These are phyloP conservation scores for Mycena chlorophos DNA, from an alignment of 768 basidiomycete species.

Conservation along the genomic window DNA sequence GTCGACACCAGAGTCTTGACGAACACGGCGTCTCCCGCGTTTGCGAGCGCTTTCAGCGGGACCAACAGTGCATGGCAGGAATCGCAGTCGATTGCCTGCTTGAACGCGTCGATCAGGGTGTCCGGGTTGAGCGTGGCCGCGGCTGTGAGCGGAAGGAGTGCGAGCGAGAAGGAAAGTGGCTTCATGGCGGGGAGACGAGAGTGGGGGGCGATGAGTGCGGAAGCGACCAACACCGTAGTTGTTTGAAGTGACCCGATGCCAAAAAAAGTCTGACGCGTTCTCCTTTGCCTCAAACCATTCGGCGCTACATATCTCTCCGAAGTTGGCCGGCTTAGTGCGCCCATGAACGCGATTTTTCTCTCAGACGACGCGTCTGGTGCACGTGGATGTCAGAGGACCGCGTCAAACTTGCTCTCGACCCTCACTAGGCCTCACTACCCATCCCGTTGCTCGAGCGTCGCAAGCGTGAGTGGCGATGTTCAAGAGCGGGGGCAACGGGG, in stretches of 20 bases:
- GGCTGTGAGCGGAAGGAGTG: background rate
- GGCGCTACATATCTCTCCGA: too few species aligned
- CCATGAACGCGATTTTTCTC: too few species aligned
- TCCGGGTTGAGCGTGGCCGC: conserved; percentile 6
- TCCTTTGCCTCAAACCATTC: too few species aligned
- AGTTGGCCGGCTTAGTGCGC: too few species aligned
- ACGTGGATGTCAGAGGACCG: too few species aligned
- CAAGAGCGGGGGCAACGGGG: background rate
- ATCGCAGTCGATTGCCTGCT: conserved; percentile 47
- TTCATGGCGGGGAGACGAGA: background rate
- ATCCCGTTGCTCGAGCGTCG: too few species aligned
- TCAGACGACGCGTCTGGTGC: too few species aligned
- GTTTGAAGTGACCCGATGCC: too few species aligned
- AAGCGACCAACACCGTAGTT: background rate
- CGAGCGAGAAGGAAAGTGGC: background rate
- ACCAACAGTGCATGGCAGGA: conserved; percentile 53
- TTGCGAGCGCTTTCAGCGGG: conserved; percentile 46
- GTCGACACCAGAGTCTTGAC: conserved; percentile 42
- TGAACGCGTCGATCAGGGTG: conserved; percentile 42
- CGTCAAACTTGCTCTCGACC: too few species aligned
- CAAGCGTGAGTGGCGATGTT: too few species aligned
- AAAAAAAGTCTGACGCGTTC: too few species aligned
- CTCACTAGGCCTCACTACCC: too few species aligned
- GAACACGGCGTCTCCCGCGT: conserved; percentile 50
- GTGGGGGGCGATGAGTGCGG: background rate